These are phyloP conservation scores for Sporisorium reilianum DNA, from an alignment of 1,284 basidiomycete genomes.

Conservation along the genomic window DNA sequence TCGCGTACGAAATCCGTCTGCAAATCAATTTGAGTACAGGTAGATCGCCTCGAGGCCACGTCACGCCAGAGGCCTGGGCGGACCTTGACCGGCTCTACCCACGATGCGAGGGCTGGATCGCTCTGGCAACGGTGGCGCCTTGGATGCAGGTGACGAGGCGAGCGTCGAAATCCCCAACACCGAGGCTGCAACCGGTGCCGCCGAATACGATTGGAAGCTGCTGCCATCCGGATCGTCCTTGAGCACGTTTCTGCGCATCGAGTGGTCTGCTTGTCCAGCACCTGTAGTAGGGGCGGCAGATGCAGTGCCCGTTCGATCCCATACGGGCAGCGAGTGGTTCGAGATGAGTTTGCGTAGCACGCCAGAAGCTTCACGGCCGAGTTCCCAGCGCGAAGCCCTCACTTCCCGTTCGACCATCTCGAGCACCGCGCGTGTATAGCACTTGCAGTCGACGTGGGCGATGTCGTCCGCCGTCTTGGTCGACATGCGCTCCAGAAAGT, in stretches of 20 bases:
- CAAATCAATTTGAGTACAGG: too few relatives aligned
- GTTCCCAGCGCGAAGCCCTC: slow-evolving; percentile 56
- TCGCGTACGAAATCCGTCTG: too few relatives aligned
- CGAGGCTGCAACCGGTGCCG: not conserved
- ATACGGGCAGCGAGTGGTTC: slow-evolving; percentile 37
- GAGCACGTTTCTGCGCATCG: slow-evolving; percentile 17
- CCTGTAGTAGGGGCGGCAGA: too few relatives aligned
- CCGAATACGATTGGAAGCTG: not conserved
- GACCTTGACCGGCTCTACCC: slow-evolving; percentile 2
- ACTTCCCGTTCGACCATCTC: slow-evolving; percentile 56
- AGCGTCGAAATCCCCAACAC: slow-evolving; percentile 9
- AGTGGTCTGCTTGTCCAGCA: not conserved
- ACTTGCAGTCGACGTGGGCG: slow-evolving; percentile 49
- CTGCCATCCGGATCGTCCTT: slow-evolving; percentile 33
- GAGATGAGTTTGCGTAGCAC: slow-evolving; percentile 56
- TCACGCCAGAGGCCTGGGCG: not conserved
- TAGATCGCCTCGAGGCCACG: not conserved
- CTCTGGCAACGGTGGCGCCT: not conserved
- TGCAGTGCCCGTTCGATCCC: slow-evolving; percentile 20
- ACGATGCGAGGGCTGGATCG: slow-evolving; percentile 9
- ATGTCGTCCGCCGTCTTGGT: slow-evolving; percentile 49
- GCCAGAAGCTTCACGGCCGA: slow-evolving; percentile 55
- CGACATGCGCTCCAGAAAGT: slow-evolving; percentile 50
- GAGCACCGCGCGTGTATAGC: slow-evolving; percentile 45
- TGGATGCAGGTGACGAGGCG: slow-evolving; percentile 14